phyloP scores from a whole-genome alignment of 2,329 filamentous ascomycete species.

The Paecilomyces dactylethromorphus region DNA sequence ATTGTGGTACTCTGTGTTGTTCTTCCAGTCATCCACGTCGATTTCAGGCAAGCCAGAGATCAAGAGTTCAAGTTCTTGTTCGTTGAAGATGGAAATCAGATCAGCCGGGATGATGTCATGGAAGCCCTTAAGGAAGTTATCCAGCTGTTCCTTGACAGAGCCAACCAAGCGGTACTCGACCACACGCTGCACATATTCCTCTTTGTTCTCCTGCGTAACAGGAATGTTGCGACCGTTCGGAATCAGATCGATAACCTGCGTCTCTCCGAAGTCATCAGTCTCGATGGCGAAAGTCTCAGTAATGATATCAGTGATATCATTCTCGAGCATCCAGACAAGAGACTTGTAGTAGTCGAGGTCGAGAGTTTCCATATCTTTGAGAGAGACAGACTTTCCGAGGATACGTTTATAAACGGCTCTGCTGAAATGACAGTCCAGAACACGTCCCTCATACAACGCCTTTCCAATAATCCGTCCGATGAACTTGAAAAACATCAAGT shows the following conservation, averaged over 20 bases:
- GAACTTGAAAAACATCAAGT: conserved; percentile 98
- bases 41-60: conserved; percentile 97
- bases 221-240: conserved; percentile 83
- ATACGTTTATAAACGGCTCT: conserved; percentile 98
- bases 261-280: conserved; percentile 88
- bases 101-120: conserved; percentile 96
- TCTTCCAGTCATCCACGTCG: conserved; percentile 98
- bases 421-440: conserved; percentile 98
- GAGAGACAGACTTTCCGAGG: conserved; percentile 85
- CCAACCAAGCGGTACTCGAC: conserved; percentile 89
- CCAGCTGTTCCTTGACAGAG: conserved; percentile 90
- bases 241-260: conserved; percentile 77
- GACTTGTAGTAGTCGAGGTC: conserved; percentile 99
- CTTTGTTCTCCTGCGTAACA: conserved; percentile 97
- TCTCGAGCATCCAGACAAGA: conserved; percentile 95
- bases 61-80: conserved; percentile 91
- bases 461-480: conserved; percentile 98
- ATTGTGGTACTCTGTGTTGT: conserved; percentile 97
- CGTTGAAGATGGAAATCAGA: conserved; percentile 94
- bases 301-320: conserved; percentile 96
- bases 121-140: conserved; percentile 90
- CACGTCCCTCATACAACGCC: conserved; percentile 88
- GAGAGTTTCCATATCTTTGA: conserved; percentile 99
- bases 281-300: conserved; percentile 94
- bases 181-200: conserved; percentile 90